phyloP scores from a whole-genome alignment of 257 asterid species.

The Petunia secreta region DNA sequence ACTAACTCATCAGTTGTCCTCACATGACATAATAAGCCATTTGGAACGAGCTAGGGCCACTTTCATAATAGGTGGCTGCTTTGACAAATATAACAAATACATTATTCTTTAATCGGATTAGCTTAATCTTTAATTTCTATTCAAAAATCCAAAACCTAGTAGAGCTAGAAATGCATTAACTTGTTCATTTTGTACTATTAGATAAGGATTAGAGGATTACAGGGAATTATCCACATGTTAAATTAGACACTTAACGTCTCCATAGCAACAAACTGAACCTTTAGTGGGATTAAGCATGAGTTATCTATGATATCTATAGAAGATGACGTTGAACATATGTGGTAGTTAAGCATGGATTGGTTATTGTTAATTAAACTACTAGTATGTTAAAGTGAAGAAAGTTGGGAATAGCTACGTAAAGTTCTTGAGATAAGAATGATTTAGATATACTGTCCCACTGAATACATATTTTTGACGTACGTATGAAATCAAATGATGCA shows the following conservation, averaged over 20 bases:
- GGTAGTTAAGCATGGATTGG: not conserved
- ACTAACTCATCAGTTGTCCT: not conserved
- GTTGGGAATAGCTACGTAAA: not conserved
- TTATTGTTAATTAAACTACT: not conserved
- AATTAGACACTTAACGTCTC: slow-evolving; percentile 21
- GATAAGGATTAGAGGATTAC: slow-evolving; percentile 9
- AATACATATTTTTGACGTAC: slow-evolving; percentile 7
- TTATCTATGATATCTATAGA: slow-evolving; percentile 24
- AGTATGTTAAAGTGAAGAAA: slow-evolving; percentile 6
- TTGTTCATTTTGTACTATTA: not conserved
- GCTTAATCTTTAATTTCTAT: not conserved
- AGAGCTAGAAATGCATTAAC: not conserved
- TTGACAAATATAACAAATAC: not conserved
- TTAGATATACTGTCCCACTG: slow-evolving; percentile 3
- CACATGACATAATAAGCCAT: not conserved
- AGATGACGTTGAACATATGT: slow-evolving; percentile 45
- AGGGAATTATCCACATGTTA: slow-evolving; percentile 36
- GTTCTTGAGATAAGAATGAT: slow-evolving; percentile 17
- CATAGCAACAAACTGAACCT: slow-evolving; percentile 32
- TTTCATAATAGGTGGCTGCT: not conserved
- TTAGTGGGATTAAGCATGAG: slow-evolving; percentile 34
- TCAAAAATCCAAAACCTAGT: not conserved
- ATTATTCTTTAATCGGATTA: not conserved
- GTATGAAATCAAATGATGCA: not conserved
- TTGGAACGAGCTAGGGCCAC: not conserved